Evolutionary conservation across 225 moss, liverwort and hornwort genomes (phyloP).

Genomic region (Pseudoscleropodium purum): DNA sequence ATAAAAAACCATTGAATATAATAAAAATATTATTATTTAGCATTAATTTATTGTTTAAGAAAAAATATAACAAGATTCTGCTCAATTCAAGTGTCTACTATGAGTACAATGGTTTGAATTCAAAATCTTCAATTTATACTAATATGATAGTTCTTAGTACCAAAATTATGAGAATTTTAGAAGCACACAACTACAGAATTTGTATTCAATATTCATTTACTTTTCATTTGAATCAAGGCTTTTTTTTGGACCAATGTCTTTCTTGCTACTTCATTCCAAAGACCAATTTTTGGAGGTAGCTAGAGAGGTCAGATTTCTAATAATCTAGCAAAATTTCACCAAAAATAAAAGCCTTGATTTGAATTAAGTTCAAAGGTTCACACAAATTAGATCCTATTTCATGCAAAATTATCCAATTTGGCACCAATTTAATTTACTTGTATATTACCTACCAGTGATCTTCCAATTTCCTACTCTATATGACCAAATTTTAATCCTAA

Average conservation of each 20-base stretch:
- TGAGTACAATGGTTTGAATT: background rate
- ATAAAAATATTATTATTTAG: background rate
- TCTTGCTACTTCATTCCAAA: too few species aligned
- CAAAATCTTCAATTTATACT: background rate
- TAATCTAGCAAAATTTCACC: too few species aligned
- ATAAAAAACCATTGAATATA: background rate
- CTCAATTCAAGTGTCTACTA: background rate
- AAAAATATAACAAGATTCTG: too few species aligned
- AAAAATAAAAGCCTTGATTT: background rate
- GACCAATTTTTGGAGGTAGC: too few species aligned
- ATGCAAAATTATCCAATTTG: background rate
- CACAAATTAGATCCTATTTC: background rate
- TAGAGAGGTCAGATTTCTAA: too few species aligned
- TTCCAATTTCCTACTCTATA: background rate
- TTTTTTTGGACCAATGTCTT: too few species aligned
- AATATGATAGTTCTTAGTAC: accelerated
- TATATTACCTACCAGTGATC: background rate
- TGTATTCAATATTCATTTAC: background rate
- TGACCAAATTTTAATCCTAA: background rate
- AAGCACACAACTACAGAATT: background rate
- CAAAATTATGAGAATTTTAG: accelerated
- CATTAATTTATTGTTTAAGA: background rate
- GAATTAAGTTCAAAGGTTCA: background rate
- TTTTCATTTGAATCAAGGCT: too few species aligned
- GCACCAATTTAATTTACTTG: background rate